These are phyloP conservation scores for Galerina sulciceps DNA, from an alignment of 768 basidiomycete genomes.

Conservation along the genomic window DNA sequence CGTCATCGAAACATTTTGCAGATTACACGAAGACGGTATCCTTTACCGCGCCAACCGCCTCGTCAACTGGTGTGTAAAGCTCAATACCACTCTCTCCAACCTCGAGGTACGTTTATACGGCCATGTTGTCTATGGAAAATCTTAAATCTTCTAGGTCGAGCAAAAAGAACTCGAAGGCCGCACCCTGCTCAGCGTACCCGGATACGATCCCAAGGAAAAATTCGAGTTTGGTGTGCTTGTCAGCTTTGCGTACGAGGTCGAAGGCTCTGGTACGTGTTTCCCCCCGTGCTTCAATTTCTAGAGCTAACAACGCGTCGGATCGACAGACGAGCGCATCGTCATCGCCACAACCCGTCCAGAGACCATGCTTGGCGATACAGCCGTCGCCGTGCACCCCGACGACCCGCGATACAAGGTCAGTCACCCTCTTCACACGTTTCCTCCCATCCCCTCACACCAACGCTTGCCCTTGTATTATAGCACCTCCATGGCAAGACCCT, in stretches of 20 bases:
- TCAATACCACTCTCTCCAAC: conserved; percentile 98
- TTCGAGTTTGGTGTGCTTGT: conserved; percentile 98
- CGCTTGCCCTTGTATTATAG: conserved; percentile 31
- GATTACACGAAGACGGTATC: conserved; percentile 87
- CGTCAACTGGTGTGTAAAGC: conserved; percentile 96
- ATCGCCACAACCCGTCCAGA: conserved; percentile 98
- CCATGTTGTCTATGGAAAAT: neutral
- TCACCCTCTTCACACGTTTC: neutral
- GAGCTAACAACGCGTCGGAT: neutral
- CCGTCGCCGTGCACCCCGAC: conserved; percentile 94
- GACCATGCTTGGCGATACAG: conserved; percentile 98
- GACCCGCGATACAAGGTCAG: conserved; percentile 83
- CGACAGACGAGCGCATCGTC: conserved; percentile 82
- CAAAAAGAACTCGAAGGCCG: conserved; percentile 87
- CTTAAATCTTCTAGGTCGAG: conserved; percentile 57
- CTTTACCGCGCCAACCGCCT: conserved; percentile 95
- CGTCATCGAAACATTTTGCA: conserved; percentile 90
- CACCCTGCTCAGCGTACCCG: conserved; percentile 88
- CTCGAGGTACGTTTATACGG: conserved; percentile 64
- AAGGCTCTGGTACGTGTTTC: conserved; percentile 67
- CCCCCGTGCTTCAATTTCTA: neutral
- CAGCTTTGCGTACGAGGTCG: conserved; percentile 93
- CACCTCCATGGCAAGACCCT: conserved; percentile 95
- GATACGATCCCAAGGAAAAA: conserved; percentile 92
- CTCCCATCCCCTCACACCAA: neutral